Evolutionary conservation across 257 asterid species (phyloP).

Genomic region (Cruciata laevipes): DNA sequence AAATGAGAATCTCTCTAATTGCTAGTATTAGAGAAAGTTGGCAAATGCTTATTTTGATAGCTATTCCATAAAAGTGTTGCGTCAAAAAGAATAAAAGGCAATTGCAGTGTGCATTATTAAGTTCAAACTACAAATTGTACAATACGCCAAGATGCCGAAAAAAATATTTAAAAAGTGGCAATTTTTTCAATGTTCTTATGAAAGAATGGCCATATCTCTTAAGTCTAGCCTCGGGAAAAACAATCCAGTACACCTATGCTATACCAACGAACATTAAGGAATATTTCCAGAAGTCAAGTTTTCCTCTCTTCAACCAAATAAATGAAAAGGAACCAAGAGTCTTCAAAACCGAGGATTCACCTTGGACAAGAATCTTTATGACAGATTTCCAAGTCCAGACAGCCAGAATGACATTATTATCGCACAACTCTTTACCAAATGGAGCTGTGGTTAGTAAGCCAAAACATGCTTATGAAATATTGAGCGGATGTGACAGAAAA

Average conservation of each 20-base stretch:
- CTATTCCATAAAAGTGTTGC: too few relatives aligned
- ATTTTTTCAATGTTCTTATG: not conserved
- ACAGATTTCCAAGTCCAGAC: not conserved
- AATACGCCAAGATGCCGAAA: too few relatives aligned
- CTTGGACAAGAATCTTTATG: not conserved
- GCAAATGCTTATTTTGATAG: too few relatives aligned
- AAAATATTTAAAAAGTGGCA: not conserved
- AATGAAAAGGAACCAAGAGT: not conserved
- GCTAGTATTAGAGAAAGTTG: too few relatives aligned
- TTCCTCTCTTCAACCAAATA: not conserved
- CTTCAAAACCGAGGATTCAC: not conserved
- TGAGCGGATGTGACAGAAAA: not conserved
- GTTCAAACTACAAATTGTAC: too few relatives aligned
- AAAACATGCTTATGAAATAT: not conserved
- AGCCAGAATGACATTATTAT: conserved; percentile 2
- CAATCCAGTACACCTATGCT: not conserved
- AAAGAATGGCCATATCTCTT: not conserved
- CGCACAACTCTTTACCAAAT: not conserved
- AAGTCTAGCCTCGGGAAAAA: too few relatives aligned
- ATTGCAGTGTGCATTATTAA: too few relatives aligned
- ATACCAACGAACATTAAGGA: not conserved
- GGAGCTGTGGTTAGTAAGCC: not conserved
- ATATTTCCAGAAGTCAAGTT: not conserved
- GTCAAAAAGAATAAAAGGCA: too few relatives aligned
- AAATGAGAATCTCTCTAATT: too few relatives aligned